A percentile compares a stretch with the other conserved stretches of the same genome.
phyloP scores from a whole-genome alignment of 2,329 filamentous ascomycete species.

The Cytospora mali region DNA sequence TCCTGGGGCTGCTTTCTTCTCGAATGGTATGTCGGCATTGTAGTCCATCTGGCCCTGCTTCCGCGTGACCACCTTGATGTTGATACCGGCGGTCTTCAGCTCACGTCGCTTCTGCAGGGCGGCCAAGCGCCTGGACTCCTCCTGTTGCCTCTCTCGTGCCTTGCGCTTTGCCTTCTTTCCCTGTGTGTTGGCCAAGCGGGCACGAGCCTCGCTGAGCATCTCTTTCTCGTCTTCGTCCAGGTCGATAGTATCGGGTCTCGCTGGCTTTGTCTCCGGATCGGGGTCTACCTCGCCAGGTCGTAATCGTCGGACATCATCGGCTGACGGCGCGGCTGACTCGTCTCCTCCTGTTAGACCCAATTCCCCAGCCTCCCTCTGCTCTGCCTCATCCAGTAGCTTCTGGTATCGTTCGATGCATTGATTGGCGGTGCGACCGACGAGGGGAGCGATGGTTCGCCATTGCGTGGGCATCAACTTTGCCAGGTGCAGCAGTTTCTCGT shows the following conservation, averaged over 20 bases:
- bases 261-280: slow-evolving; percentile 96
- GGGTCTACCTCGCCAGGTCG: slow-evolving; percentile 93
- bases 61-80: slow-evolving; percentile 88
- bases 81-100: slow-evolving; percentile 96
- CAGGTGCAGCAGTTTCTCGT: slow-evolving; percentile 94
- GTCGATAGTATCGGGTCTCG: slow-evolving; percentile 93
- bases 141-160: slow-evolving; percentile 90
- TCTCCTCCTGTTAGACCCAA: slow-evolving; percentile 84
- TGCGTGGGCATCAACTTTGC: slow-evolving; percentile 99
- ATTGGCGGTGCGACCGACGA: slow-evolving; percentile 93
- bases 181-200: slow-evolving; percentile 94
- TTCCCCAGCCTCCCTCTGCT: slow-evolving; percentile 80
- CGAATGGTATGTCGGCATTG: slow-evolving; percentile 97
- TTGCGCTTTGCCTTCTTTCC: slow-evolving; percentile 99
- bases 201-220: slow-evolving; percentile 97
- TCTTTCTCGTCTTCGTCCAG: slow-evolving; percentile 99
- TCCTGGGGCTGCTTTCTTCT: slow-evolving; percentile 83
- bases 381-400: slow-evolving; percentile 92
- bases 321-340: slow-evolving; percentile 83
- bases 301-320: slow-evolving; percentile 86
- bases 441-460: slow-evolving; percentile 97
- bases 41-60: slow-evolving; percentile 99
- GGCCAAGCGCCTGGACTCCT: slow-evolving; percentile 88
- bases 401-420: slow-evolving; percentile 98
- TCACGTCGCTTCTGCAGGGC: slow-evolving; percentile 93